Conservation (phyloP, 257 asterid genomes). For the Avicennia marina region DNA sequence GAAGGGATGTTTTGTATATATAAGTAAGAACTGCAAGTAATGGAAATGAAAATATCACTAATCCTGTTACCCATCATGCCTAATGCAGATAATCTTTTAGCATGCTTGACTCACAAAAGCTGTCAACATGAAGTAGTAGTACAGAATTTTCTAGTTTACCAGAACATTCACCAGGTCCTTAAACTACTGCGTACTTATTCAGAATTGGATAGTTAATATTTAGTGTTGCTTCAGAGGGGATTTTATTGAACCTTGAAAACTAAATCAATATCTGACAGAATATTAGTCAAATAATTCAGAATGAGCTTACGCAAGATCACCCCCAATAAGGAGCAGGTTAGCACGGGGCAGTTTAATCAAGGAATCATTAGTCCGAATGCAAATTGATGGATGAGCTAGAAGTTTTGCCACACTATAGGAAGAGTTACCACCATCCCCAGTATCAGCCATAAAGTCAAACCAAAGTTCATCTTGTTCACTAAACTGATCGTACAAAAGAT, state of each 20-base stretch:
- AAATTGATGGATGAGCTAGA: constrained; percentile 87
- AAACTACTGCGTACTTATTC: not conserved
- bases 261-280: not conserved
- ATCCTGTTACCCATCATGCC: too few relatives aligned
- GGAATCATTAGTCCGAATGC: constrained; percentile 49
- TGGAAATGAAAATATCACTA: too few relatives aligned
- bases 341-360: constrained; percentile 63
- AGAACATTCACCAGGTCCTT: too few relatives aligned
- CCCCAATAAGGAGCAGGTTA: constrained; percentile 91
- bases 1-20: too few relatives aligned
- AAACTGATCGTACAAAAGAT: constrained; percentile 84
- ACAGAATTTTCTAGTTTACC: too few relatives aligned
- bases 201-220: constrained; percentile 1
- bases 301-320: constrained; percentile 97
- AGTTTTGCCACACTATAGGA: constrained; percentile 85
- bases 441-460: constrained; percentile 99
- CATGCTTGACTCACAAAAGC: too few relatives aligned
- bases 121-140: too few relatives aligned
- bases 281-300: not conserved
- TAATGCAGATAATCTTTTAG: too few relatives aligned
- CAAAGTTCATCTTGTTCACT: constrained; percentile 81
- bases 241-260: not conserved
- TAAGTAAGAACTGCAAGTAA: too few relatives aligned
- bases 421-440: constrained; percentile 99
- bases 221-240: not conserved